Base-by-base conservation (phyloP, 129 eudicot species). In the Daucus carota region DNA sequence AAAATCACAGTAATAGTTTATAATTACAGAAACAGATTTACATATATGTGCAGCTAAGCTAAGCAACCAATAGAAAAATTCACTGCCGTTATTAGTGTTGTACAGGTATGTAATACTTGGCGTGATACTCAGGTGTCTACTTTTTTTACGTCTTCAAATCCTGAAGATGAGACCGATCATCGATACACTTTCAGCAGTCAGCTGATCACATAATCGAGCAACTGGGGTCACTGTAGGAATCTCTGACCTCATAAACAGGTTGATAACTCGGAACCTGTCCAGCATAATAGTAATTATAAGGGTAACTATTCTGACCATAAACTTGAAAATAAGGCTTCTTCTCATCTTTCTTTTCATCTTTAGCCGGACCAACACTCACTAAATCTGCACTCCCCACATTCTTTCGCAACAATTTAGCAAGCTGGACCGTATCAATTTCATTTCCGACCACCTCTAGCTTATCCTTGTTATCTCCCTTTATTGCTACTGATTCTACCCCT, bases 401-500 rank as follows among this genome's bases (percentile, higher is more conserved):
- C 76, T 78, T 82, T 79, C 86, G 68, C n/a, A 82, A 70, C 32
- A 10, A 20, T 26, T n/a, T 75, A 1, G 82, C 79, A 7, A 82
- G 78, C 8, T 18, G 45, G 3, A 68, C 82, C 0, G 86, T 28
- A 26, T 82, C 86, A 14, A 82, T 74, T 7, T 75, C 79, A 0
- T 67, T 82, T 74, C 86, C 86, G 3, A 74, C 26, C 50, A 82
- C 82, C 72, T 78, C 79, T 71, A 82, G 6, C 36, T 45, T 44
- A 29, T 82, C 57, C 77, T 78, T 78, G 22, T 43, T 34, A 16
- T 67, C 65, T 15, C 82, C 86, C 29, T 20, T 69, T 32, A 82
- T 26, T 3, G 79, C 76, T 28, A 40, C 80, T 20, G 82, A 74
- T 57, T 78, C 86, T 14, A 78, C 81, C 54, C 85, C 85, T 82